These are phyloP conservation scores for Boletus mariae DNA, from an alignment of 1,284 basidiomycete genomes.

Conservation along the genomic window DNA sequence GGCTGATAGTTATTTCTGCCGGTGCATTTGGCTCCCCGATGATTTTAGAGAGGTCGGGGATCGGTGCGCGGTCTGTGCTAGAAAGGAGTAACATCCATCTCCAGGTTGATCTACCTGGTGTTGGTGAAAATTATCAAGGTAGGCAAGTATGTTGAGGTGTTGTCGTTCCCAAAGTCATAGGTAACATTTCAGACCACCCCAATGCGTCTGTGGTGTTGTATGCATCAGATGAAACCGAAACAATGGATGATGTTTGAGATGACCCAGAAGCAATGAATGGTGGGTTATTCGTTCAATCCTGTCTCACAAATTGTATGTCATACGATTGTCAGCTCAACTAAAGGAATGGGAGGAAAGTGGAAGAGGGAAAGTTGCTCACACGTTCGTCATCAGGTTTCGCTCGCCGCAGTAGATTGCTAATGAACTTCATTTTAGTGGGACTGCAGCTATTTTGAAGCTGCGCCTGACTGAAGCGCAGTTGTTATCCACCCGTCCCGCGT, in stretches of 20 bases:
- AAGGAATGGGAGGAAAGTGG: slow-evolving; percentile 1
- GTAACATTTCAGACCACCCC: slow-evolving; percentile 40
- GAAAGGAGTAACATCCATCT: slow-evolving; percentile 38
- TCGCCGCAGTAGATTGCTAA: not conserved
- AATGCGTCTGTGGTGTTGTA: slow-evolving; percentile 35
- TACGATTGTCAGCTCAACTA: not conserved
- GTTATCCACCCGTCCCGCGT: slow-evolving; percentile 34
- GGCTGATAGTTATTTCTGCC: slow-evolving; percentile 46
- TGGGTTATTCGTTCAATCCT: slow-evolving; percentile 23
- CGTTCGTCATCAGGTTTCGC: slow-evolving; percentile 33
- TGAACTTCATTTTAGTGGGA: slow-evolving; percentile 26
- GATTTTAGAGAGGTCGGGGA: slow-evolving; percentile 53
- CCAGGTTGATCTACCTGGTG: slow-evolving; percentile 50
- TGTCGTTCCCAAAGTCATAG: not conserved
- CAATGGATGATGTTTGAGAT: slow-evolving; percentile 42
- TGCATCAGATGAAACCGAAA: slow-evolving; percentile 39
- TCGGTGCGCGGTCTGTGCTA: slow-evolving; percentile 43
- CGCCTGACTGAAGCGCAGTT: slow-evolving; percentile 38
- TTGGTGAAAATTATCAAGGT: slow-evolving; percentile 34
- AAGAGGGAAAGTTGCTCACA: slow-evolving; percentile 26
- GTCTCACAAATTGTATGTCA: not conserved
- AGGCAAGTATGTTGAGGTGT: not conserved
- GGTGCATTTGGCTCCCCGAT: slow-evolving; percentile 55
- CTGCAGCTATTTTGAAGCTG: slow-evolving; percentile 39
- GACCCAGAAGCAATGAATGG: slow-evolving; percentile 29